A percentile compares a stretch with the other conserved stretches of the same genome.
These are phyloP conservation scores for Rauvolfia tetraphylla DNA, from an alignment of 257 asterid species.

Conservation along the genomic window DNA sequence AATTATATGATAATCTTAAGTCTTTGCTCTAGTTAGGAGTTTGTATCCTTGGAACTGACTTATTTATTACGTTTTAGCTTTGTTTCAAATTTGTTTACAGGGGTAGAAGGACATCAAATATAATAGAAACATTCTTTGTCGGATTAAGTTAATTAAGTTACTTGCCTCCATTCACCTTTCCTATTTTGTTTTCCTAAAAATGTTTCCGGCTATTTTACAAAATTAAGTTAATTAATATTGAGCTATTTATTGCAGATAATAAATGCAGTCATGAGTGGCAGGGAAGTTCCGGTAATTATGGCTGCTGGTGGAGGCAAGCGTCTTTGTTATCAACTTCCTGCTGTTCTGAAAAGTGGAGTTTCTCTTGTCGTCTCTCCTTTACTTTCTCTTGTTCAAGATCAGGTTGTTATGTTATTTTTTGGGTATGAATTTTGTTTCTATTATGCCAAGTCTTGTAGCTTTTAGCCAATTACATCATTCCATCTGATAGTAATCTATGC, in stretches of 20 bases:
- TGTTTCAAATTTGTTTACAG: too few species aligned
- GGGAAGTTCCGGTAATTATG: conserved; percentile 91
- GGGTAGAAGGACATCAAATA: too few species aligned
- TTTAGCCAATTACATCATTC: neutral
- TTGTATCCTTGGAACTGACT: too few species aligned
- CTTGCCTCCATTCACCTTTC: neutral
- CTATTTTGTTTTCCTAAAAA: neutral
- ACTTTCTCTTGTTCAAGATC: conserved; percentile 96
- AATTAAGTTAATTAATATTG: neutral
- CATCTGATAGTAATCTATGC: conserved; percentile 20
- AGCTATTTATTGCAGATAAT: conserved; percentile 47
- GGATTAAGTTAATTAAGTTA: too few species aligned
- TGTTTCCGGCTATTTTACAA: neutral
- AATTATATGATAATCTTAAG: too few species aligned
- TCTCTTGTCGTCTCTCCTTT: conserved; percentile 92
- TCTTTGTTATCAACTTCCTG: conserved; percentile 97
- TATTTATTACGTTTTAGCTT: too few species aligned
- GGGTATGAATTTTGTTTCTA: neutral
- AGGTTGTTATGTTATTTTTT: conserved; percentile 35
- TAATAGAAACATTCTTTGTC: too few species aligned
- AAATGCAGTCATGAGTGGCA: conserved; percentile 77
- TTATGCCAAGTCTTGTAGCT: conserved; percentile 7
- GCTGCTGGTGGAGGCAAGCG: conserved; percentile 99
- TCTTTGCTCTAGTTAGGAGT: too few species aligned
- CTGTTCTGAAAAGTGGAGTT: conserved; percentile 74